These are phyloP conservation scores for Strigomonas galati DNA, from an alignment of 208 protist species.

Conservation along the genomic window DNA sequence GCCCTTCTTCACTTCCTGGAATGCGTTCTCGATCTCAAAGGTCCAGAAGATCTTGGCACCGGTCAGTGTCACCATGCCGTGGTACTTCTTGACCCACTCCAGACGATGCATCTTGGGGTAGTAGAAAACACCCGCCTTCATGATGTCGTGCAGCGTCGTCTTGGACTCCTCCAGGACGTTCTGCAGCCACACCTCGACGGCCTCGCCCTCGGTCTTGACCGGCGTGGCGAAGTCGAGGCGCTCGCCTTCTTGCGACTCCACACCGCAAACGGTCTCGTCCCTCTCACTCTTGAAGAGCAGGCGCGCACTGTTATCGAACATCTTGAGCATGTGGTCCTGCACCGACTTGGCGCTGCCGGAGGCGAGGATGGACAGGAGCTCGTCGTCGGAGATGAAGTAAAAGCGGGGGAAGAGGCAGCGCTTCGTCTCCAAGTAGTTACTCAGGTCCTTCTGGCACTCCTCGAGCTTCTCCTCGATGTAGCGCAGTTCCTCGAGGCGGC, in stretches of 20 bases:
- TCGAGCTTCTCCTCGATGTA: conserved; percentile 94
- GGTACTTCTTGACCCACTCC: conserved; percentile 95
- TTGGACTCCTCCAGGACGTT: conserved; percentile 94
- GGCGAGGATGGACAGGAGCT: conserved; percentile 98
- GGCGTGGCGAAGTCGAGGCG: conserved; percentile 86
- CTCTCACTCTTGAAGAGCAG: conserved; percentile 94
- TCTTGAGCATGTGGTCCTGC: conserved; percentile 99
- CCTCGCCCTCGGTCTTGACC: conserved; percentile 85
- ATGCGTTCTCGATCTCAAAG: conserved; percentile 97
- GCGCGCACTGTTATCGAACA: conserved; percentile 97
- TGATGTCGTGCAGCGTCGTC: conserved; percentile 90
- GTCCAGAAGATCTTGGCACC: conserved; percentile 99
- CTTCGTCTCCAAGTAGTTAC: conserved; percentile 98
- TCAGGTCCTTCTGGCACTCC: conserved; percentile 97
- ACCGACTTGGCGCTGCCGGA: conserved; percentile 92
- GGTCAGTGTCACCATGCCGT: conserved; percentile 95
- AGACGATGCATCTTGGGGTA: conserved; percentile 93
- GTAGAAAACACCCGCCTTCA: conserved; percentile 97
- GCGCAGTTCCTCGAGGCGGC: conserved; percentile 92
- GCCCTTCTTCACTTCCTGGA: conserved; percentile 89
- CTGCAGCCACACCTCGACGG: conserved; percentile 98
- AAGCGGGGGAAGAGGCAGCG: conserved; percentile 98
- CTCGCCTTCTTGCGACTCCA: conserved; percentile 97
- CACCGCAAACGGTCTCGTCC: conserved; percentile 92
- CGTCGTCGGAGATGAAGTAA: conserved; percentile 99